Evolutionary conservation across 2,329 filamentous ascomycete species (phyloP), one percentile per base, ranked within the genome.

Genomic region (Ophiocordyceps unilateralis): DNA sequence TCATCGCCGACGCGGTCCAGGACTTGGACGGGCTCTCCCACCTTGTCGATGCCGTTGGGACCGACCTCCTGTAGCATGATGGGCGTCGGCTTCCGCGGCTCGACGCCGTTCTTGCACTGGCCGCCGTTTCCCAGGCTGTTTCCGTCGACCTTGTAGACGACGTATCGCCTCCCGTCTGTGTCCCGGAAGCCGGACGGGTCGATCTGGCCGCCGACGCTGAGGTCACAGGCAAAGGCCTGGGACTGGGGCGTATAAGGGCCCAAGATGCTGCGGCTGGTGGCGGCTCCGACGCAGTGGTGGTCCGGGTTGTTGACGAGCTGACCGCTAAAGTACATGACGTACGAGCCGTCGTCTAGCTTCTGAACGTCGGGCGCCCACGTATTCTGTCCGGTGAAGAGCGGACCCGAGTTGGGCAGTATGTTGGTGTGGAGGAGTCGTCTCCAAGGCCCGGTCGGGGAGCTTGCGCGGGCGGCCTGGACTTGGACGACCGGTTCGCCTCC

Each of bases 241-340:
- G 26, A 15, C 2, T 14, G 20, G n/a, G 41, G 41, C 17, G 10
- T 15, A n/a, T 42, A 42, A 11, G 41, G 41, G 32, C 41, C 41
- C 5, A 42, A 21, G 32, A 42, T 38, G 3, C 10, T 26, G 14
- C 5, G 7, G 41, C 41, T 42, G 15, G 17, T 20, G 30, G 41
- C 41, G 32, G 34, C 41, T 15, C 41, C 41, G 22, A 42, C 32
- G 41, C 41, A 42, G 22, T 42, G 41, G 11, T 42, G 41, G 2
- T 22, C 10, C 20, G 21, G 22, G 32, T 38, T 28, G 21, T 2
- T 14, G 6, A 22, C 32, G n/a, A 38, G 21, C 32, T 42, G 21
- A 11, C 41, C 41, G 41, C 41, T 42, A 21, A 26, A 42, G 41
- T 42, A 42, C 8, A 42, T 15, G 14, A 42, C 30, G 23, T 42